Base-by-base conservation (phyloP, 2,329 filamentous ascomycete species). In the Penicillium sp. region DNA sequence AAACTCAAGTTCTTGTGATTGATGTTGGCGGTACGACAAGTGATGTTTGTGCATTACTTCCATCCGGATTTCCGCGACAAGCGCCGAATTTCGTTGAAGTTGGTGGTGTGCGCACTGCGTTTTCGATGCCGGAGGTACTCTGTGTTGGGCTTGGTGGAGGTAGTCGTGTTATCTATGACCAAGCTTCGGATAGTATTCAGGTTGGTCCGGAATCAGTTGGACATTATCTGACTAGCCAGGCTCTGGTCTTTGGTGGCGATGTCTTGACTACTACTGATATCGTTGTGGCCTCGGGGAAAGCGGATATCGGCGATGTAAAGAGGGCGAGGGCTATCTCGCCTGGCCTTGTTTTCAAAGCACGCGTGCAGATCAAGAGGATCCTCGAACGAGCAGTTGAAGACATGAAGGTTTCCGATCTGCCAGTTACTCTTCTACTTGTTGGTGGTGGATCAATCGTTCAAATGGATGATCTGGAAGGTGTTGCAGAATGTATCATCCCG, bases 1-100 rank as follows among this genome's bases (percentile, higher is more conserved):
- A 53, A 11, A 59, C 59, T 4, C 61, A 62, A 21, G 45, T 64
- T 3, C 51, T 86, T 44, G 83, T 85, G 0, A 78, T 86, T 2
- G 85, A 87, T 62, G 80, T 87, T 27, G 85, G 85, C 8, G 85
- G 85, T 16, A 87, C 85, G 0, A 87, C 84, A 0, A 84, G 83
- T 2, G 85, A 88, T 67, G 81, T 86, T 9, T 84, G 84, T 26
- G 77, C 83, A 0, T 69, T 88, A 2, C 73, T 86, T 1, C 80
- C 83, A 0, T 85, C 80, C 2, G 85, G 85, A 0, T 86, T 86
- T 47, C 85, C 85, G 0, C 78, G 84, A 21, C 84, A 86, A 60
- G 83, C 85, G 3, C 79, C 83, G 0, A 82, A 81, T 0, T 86
- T 83, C 53, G 82, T 83, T 10, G 81, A 85, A 54, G 76, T 88